These are phyloP conservation scores for Russula compacta DNA, from an alignment of 768 basidiomycete genomes.

Conservation along the genomic window DNA sequence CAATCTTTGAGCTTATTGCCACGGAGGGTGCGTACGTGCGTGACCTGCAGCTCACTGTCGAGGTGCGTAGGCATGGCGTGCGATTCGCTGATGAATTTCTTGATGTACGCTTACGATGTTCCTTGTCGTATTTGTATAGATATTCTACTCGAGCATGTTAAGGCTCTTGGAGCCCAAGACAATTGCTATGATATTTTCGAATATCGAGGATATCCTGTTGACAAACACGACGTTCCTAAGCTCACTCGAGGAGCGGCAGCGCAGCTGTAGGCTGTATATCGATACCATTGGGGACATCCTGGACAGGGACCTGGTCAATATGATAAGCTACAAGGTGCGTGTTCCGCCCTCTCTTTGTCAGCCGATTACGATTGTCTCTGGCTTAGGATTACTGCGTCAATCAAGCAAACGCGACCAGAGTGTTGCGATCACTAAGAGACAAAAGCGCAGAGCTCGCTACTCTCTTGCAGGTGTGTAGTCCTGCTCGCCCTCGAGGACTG, in stretches of 20 bases:
- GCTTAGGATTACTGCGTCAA: slow-evolving; percentile 83
- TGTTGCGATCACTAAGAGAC: slow-evolving; percentile 64
- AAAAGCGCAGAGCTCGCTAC: slow-evolving; percentile 53
- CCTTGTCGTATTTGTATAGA: slow-evolving; percentile 37
- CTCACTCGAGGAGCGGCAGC: slow-evolving; percentile 84
- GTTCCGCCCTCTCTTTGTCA: neutral
- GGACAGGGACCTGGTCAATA: slow-evolving; percentile 60
- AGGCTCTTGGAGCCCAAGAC: slow-evolving; percentile 66
- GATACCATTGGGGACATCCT: slow-evolving; percentile 84
- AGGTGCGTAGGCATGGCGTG: slow-evolving; percentile 38
- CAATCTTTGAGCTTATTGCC: slow-evolving; percentile 89
- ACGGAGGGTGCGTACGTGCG: slow-evolving; percentile 89
- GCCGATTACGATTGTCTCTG: neutral
- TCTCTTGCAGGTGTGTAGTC: slow-evolving; percentile 50
- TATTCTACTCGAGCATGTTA: slow-evolving; percentile 79
- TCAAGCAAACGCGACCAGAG: slow-evolving; percentile 67
- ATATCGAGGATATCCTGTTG: slow-evolving; percentile 86
- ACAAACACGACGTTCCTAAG: slow-evolving; percentile 85
- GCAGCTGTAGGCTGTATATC: slow-evolving; percentile 83
- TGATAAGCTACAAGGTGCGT: slow-evolving; percentile 72
- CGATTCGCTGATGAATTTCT: neutral
- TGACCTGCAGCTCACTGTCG: slow-evolving; percentile 85
- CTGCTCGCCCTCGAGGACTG: neutral
- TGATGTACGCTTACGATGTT: neutral
- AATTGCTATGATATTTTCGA: slow-evolving; percentile 78